phyloP scores from a whole-genome alignment of 331 rosid genomes.

The Malus hybrid region DNA sequence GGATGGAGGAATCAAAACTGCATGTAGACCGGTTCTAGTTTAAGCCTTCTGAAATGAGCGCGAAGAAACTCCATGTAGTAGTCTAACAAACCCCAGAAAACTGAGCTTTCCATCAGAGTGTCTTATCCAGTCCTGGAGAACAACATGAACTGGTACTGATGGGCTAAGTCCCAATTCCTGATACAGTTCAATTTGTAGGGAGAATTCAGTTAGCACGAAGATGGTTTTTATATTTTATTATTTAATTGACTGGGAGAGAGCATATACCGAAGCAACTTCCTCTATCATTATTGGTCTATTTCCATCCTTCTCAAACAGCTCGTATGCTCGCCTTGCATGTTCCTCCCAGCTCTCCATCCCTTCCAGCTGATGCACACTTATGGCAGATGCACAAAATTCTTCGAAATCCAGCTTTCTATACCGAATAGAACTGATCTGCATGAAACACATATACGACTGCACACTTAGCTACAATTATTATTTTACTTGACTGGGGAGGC shows the following conservation, averaged over 20 bases:
- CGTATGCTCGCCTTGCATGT: conserved; percentile 79
- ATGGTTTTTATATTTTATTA: background rate
- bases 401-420: conserved; percentile 83
- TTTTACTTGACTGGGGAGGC: background rate
- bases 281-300: conserved; percentile 89
- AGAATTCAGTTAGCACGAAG: conserved; percentile 11
- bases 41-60: conserved; percentile 66
- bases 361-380: conserved; percentile 83
- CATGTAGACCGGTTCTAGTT: conserved; percentile 18
- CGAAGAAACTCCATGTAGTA: conserved; percentile 74
- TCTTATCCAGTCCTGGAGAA: conserved; percentile 90
- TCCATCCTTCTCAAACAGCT: conserved; percentile 80
- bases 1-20: conserved; percentile 1
- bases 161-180: conserved; percentile 94
- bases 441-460: background rate
- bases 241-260: background rate
- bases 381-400: conserved; percentile 87
- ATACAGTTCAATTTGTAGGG: background rate
- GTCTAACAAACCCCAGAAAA: conserved; percentile 83
- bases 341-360: conserved; percentile 87
- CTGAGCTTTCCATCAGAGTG: conserved; percentile 91
- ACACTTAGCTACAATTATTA: conserved; percentile 4
- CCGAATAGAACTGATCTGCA: conserved; percentile 79
- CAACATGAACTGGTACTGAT: conserved; percentile 82
- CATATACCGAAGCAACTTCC: conserved; percentile 84